These are phyloP conservation scores for Fusarium mundagurra DNA, from an alignment of 2,329 filamentous ascomycete species.

Conservation along the genomic window DNA sequence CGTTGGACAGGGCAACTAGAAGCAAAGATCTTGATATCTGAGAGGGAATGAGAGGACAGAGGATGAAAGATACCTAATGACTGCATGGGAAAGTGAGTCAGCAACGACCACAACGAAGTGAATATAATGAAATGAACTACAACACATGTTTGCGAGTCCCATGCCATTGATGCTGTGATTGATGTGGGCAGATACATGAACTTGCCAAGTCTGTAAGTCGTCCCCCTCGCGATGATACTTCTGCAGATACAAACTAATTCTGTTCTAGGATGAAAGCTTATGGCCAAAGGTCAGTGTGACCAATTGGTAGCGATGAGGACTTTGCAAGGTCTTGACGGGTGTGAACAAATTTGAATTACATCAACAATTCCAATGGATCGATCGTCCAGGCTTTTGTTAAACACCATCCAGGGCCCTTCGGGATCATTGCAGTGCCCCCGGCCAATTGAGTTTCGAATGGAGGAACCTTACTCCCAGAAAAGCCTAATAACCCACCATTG, in stretches of 20 bases:
- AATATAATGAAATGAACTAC: conserved; percentile 28
- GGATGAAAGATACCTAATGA: conserved; percentile 29
- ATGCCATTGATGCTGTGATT: conserved; percentile 1
- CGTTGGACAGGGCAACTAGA: conserved; percentile 53
- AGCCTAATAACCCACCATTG: background rate
- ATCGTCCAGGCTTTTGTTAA: background rate
- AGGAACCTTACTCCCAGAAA: background rate
- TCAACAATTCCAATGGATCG: background rate
- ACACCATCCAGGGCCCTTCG: background rate
- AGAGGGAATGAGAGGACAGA: background rate
- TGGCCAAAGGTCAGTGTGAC: background rate
- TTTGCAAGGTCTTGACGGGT: background rate
- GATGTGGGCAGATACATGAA: background rate
- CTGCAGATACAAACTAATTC: background rate
- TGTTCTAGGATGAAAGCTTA: background rate
- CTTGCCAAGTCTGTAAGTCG: background rate
- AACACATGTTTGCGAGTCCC: background rate
- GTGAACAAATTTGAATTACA: background rate
- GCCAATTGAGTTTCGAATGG: background rate
- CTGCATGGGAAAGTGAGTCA: conserved; percentile 19
- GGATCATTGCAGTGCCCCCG: background rate
- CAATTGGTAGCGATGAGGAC: background rate
- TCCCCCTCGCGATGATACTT: background rate
- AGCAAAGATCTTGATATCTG: background rate
- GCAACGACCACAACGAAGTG: conserved; percentile 23